phyloP scores from a whole-genome alignment of 2,329 filamentous ascomycete species.

The Phoma sp. region DNA sequence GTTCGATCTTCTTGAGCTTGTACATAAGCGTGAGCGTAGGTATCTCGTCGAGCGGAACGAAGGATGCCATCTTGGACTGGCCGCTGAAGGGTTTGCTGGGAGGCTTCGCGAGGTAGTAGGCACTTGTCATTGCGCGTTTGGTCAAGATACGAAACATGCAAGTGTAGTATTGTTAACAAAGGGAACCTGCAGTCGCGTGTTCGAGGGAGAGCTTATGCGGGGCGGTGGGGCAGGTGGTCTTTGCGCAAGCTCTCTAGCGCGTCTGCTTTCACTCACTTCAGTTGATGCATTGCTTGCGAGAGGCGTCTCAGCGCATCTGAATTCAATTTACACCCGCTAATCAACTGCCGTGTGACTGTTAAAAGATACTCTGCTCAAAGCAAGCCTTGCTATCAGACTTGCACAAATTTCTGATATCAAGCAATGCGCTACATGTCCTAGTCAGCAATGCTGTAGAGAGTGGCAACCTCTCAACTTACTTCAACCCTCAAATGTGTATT shows the following conservation, averaged over 20 bases:
- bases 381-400: too few species aligned
- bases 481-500: too few species aligned
- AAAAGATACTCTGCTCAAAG: too few species aligned
- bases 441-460: too few species aligned
- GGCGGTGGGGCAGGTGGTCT: neutral
- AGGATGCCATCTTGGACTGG: slow-evolving; percentile 30
- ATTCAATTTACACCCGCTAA: too few species aligned
- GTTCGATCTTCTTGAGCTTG: slow-evolving; percentile 59
- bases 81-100: slow-evolving; percentile 8
- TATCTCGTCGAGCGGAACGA: slow-evolving; percentile 59
- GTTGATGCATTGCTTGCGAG: neutral
- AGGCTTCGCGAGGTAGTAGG: slow-evolving; percentile 33
- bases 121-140: slow-evolving; percentile 27
- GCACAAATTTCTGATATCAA: too few species aligned
- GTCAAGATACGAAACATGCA: slow-evolving; percentile 3
- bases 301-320: too few species aligned
- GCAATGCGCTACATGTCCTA: too few species aligned
- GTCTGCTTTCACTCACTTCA: neutral
- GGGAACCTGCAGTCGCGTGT: neutral
- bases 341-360: too few species aligned
- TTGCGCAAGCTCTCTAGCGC: slow-evolving; percentile 6
- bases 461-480: too few species aligned
- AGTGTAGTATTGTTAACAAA: neutral
- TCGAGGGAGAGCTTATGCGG: neutral
- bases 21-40: slow-evolving; percentile 73